phyloP scores from a whole-genome alignment of 257 asterid species.

The Striga asiatica region DNA sequence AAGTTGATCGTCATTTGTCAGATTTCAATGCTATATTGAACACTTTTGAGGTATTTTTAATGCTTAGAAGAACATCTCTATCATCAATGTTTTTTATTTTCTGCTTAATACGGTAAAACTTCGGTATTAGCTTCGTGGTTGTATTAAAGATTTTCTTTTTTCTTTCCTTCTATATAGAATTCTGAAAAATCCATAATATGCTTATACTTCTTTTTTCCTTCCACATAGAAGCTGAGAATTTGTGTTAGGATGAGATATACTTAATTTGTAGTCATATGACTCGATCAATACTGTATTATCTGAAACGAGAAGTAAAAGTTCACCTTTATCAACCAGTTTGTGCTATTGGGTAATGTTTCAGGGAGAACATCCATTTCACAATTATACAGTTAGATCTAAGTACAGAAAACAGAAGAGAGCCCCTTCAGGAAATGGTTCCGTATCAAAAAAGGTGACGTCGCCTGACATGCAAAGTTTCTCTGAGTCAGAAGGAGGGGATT shows the following conservation, averaged over 20 bases:
- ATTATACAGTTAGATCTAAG: conserved; percentile 71
- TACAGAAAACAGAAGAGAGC: conserved; percentile 48
- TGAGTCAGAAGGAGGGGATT: conserved; percentile 40
- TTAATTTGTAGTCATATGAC: neutral
- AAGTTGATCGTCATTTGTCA: conserved; percentile 53
- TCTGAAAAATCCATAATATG: neutral
- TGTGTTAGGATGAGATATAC: neutral
- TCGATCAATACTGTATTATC: neutral
- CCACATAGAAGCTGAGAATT: too few species aligned
- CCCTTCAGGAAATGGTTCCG: conserved; percentile 17
- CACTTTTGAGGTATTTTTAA: conserved; percentile 54
- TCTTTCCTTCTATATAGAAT: neutral
- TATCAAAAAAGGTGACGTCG: conserved; percentile 17
- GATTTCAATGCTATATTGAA: conserved; percentile 60
- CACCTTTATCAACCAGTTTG: conserved; percentile 11
- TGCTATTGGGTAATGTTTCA: conserved; percentile 25
- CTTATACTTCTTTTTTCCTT: too few species aligned
- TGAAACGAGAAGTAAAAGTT: neutral
- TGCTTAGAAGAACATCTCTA: neutral
- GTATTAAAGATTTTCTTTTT: neutral
- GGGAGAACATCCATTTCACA: conserved; percentile 98
- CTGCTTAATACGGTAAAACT: neutral
- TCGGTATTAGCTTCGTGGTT: neutral
- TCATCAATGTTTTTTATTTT: conserved; percentile 3
- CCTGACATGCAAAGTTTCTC: conserved; percentile 23